These are phyloP conservation scores for Sistotremastrum niveocremeum DNA, from an alignment of 768 basidiomycete species.

Conservation along the genomic window DNA sequence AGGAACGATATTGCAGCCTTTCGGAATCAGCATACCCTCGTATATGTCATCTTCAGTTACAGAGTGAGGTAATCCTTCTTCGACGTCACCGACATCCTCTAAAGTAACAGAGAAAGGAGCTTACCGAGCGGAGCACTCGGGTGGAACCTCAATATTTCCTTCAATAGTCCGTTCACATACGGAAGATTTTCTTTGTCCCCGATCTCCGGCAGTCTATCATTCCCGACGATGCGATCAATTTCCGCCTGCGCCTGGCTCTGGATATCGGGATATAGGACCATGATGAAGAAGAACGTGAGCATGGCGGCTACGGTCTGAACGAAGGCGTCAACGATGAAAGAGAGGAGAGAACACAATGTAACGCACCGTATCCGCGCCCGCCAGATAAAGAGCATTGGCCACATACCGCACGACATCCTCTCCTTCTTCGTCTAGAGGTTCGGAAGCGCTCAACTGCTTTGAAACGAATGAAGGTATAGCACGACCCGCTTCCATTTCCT, in stretches of 20 bases:
- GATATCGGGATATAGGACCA: constrained; percentile 7
- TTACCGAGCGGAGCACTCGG: constrained; percentile 4
- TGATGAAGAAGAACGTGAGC: constrained; percentile 10
- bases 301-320: constrained; percentile 6
- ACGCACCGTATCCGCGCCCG: too few relatives aligned
- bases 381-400: too few relatives aligned
- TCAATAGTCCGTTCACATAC: constrained; percentile 1
- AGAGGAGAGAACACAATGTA: too few relatives aligned
- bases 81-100: neutral
- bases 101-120: neutral
- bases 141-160: constrained; percentile 6
- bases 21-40: constrained; percentile 8
- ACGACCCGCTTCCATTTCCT: too few relatives aligned
- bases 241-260: constrained; percentile 6
- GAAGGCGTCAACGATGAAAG: too few relatives aligned
- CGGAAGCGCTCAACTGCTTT: too few relatives aligned
- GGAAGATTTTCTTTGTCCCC: constrained; percentile 3
- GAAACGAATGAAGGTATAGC: too few relatives aligned
- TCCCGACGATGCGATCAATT: constrained; percentile 5
- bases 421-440: too few relatives aligned
- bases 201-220: constrained; percentile 4
- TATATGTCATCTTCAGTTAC: constrained; percentile 8
- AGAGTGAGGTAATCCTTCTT: constrained; percentile 11
- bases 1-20: constrained; percentile 4
- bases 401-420: too few relatives aligned